Percentiles rank a stretch among this genome's conserved stretches.
Conservation (phyloP, 176 grass and related monocot species). For the Oryza meridionalis region DNA sequence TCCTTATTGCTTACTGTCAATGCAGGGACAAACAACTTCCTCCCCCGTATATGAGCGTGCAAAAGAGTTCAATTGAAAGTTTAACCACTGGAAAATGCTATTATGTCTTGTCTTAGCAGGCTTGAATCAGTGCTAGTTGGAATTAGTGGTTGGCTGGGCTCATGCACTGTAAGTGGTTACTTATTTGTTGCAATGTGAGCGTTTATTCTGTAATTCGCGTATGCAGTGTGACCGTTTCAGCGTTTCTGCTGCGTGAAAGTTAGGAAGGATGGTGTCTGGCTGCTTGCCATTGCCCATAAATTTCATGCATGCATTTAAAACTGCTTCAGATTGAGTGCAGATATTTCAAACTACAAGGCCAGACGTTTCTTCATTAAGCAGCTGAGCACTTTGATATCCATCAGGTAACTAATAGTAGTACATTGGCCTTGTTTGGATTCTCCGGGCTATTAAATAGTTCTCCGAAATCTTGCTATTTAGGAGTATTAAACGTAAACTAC, state of each 20-base stretch:
- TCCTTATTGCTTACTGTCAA: not conserved
- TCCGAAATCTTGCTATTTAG: no score
- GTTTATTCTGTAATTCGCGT: not conserved
- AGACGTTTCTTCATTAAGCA: conserved; percentile 3
- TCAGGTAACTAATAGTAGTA: not conserved
- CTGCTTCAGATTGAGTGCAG: conserved; percentile 1
- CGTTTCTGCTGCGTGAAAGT: not conserved
- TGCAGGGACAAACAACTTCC: not conserved
- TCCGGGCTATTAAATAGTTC: no score
- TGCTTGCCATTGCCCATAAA: not conserved
- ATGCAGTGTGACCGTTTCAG: not conserved
- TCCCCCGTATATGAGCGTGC: not conserved
- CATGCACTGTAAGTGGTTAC: conserved; percentile 13
- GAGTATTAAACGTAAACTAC: no score
- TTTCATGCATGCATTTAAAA: conserved; percentile 27
- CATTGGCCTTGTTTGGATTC: no score
- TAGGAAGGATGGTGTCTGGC: not conserved
- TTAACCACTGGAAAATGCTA: not conserved
- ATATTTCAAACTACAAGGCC: not conserved
- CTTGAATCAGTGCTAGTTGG: conserved; percentile 20
- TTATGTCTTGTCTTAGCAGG: not conserved
- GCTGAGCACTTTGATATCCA: not conserved
- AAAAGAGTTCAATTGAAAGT: conserved; percentile 10
- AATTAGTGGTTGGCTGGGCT: conserved; percentile 28
- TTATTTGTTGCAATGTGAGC: not conserved